phyloP scores from a whole-genome alignment of 2,329 filamentous ascomycete species.

The Drechslerella coelobrocha region DNA sequence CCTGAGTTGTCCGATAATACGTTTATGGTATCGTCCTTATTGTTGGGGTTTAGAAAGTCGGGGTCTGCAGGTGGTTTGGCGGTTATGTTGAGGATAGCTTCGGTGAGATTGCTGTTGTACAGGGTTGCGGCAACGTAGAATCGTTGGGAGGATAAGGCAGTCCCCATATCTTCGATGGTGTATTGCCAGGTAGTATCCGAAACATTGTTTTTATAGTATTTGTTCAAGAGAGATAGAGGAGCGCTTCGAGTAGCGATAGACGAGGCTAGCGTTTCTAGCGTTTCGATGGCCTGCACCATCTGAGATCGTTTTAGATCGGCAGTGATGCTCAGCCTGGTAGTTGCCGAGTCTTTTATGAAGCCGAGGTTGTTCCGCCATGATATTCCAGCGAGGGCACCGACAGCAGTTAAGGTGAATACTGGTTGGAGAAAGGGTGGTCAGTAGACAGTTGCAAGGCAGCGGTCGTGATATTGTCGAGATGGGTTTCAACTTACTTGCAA shows the following conservation, averaged over 20 bases:
- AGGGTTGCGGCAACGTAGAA: constrained; percentile 49
- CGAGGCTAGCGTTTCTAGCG: constrained; percentile 38
- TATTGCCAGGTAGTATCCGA: constrained; percentile 27
- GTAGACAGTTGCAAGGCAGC: neutral
- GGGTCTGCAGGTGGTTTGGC: constrained; percentile 27
- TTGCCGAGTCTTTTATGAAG: constrained; percentile 47
- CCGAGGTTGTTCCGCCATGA: constrained; percentile 48
- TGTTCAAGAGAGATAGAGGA: constrained; percentile 30
- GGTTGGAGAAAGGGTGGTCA: neutral
- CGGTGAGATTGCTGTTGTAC: constrained; percentile 41
- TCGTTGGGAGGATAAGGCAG: constrained; percentile 40
- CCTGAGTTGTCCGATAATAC: constrained; percentile 29
- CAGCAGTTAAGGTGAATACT: constrained; percentile 47
- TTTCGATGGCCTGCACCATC: constrained; percentile 45
- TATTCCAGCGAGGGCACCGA: constrained; percentile 44
- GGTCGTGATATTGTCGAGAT: neutral
- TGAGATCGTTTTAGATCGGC: constrained; percentile 47
- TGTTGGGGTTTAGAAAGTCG: constrained; percentile 22
- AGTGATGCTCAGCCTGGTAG: constrained; percentile 39
- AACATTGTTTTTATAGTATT: constrained; percentile 23
- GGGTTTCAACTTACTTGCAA: constrained; percentile 37
- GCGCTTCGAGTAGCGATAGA: constrained; percentile 47
- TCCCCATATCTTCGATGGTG: constrained; percentile 29
- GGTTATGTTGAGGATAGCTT: constrained; percentile 45
- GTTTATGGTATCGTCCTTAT: constrained; percentile 24